phyloP scores from a whole-genome alignment of 208 protist genomes.

The Lotmaria passim region DNA sequence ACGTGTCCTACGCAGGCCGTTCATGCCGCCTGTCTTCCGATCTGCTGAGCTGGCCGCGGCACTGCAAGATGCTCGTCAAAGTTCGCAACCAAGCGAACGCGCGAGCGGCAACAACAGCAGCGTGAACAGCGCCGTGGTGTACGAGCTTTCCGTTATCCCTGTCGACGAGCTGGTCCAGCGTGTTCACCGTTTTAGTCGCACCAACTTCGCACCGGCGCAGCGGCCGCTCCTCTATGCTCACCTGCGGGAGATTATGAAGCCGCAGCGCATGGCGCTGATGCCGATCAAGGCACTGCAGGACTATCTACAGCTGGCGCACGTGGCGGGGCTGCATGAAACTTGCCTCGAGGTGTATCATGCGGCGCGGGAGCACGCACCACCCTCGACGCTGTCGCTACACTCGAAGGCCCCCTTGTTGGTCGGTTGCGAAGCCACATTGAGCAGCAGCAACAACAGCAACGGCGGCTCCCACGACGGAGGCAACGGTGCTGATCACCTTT shows the following conservation, averaged over 20 bases:
- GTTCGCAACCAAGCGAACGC: not conserved
- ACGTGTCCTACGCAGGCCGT: constrained; percentile 13
- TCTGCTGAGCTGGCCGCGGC: not conserved
- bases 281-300: constrained; percentile 49
- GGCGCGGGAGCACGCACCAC: constrained; percentile 31
- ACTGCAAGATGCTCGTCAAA: not conserved
- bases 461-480: not conserved
- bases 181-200: constrained; percentile 70
- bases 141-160: constrained; percentile 47
- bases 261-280: constrained; percentile 39
- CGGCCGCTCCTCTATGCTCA: constrained; percentile 51
- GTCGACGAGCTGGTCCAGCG: constrained; percentile 56
- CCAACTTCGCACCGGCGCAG: constrained; percentile 54
- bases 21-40: constrained; percentile 2
- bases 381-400: constrained; percentile 14
- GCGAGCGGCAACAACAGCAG: not conserved
- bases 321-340: constrained; percentile 54
- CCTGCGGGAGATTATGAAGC: constrained; percentile 50
- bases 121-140: constrained; percentile 8
- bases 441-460: not conserved
- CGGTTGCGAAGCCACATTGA: not conserved
- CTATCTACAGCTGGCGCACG: constrained; percentile 62
- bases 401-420: not conserved
- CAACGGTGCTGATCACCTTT: not conserved
- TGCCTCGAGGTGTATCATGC: constrained; percentile 62